Evolutionary conservation across 1,284 basidiomycete species (phyloP).

Genomic region (Sparassis latifolia): DNA sequence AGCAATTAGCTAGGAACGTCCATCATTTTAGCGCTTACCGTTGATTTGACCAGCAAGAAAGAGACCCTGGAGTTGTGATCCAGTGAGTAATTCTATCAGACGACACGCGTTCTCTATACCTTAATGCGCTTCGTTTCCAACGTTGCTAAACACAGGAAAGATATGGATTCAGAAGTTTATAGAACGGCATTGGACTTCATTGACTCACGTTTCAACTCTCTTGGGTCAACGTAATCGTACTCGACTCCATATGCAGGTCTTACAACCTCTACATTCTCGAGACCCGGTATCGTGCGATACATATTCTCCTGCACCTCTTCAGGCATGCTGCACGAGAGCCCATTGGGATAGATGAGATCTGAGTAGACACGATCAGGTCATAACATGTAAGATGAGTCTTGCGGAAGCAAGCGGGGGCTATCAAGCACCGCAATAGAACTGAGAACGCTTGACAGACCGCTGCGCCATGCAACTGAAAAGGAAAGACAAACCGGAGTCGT

Average conservation of each 20-base stretch:
- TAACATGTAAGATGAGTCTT: not conserved
- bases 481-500: conserved; percentile 65
- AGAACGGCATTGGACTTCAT: not conserved
- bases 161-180: not conserved
- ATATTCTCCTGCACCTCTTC: conserved; percentile 76
- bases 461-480: not conserved
- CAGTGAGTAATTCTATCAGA: not conserved
- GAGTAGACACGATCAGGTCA: conserved; percentile 1
- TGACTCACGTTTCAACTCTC: conserved; percentile 64
- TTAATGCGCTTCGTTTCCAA: conserved; percentile 81
- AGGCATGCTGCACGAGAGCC: conserved; percentile 81
- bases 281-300: conserved; percentile 77
- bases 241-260: conserved; percentile 89
- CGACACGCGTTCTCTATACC: conserved; percentile 26
- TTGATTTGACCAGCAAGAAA: conserved; percentile 89
- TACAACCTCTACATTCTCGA: conserved; percentile 79
- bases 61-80: conserved; percentile 45
- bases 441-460: no score
- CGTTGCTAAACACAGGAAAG: conserved; percentile 43
- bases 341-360: conserved; percentile 87
- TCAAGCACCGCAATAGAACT: no score
- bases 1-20: not conserved
- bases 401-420: no score
- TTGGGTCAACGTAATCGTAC: conserved; percentile 87
- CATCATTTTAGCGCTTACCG: conserved; percentile 30